A percentile compares a stretch with the other conserved stretches of the same genome.
Conservation (phyloP, 345 rosid genomes). For the Microthlaspi erraticum region DNA sequence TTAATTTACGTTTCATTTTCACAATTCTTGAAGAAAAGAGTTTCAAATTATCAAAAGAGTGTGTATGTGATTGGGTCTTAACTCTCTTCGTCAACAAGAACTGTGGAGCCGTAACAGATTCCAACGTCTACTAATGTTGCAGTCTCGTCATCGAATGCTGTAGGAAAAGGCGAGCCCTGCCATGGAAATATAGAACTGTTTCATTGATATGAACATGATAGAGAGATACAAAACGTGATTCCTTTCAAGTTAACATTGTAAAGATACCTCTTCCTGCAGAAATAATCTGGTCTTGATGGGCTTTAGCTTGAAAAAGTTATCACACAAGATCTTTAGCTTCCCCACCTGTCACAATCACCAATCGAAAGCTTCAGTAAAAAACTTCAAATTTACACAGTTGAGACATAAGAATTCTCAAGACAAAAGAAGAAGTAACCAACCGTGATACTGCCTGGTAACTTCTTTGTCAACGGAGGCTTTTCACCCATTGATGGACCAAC, state of each 20-base stretch:
- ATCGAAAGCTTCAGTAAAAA: background rate
- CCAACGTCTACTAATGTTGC: constrained; percentile 72
- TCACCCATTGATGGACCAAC: constrained; percentile 89
- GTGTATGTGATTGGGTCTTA: constrained; percentile 31
- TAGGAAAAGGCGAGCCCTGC: constrained; percentile 82
- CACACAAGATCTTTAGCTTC: constrained; percentile 83
- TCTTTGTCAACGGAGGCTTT: constrained; percentile 71
- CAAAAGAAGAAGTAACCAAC: constrained; percentile 52
- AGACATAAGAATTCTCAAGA: background rate
- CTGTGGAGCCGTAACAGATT: constrained; percentile 60
- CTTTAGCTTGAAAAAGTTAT: constrained; percentile 75
- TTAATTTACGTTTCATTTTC: background rate
- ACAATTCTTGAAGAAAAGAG: background rate
- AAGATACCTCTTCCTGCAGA: constrained; percentile 73
- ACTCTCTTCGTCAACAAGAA: constrained; percentile 77
- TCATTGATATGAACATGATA: background rate
- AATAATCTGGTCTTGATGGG: constrained; percentile 59
- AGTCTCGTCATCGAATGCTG: constrained; percentile 76
- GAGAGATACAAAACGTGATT: background rate
- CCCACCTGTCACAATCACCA: constrained; percentile 59
- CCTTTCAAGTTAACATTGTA: background rate
- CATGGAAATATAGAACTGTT: constrained; percentile 4
- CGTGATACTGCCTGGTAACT: constrained; percentile 83
- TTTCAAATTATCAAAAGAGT: background rate
- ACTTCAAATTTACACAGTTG: background rate